A percentile compares a stretch with the other conserved stretches of the same genome.
Conservation (phyloP, 208 protist genomes). For the Trypanosoma brucei region DNA sequence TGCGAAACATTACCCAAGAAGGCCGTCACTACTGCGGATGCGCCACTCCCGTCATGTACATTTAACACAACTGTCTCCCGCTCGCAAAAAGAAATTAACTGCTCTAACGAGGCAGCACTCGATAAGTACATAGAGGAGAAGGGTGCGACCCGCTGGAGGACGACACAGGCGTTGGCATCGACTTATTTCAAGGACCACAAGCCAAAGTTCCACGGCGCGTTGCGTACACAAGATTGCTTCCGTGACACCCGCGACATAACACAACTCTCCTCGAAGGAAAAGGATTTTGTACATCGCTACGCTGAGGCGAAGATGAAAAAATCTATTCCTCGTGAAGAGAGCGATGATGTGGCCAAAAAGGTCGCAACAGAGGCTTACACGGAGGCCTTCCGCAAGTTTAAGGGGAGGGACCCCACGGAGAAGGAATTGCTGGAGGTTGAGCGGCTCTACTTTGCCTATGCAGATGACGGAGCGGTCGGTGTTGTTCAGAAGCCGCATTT, state of each 20-base stretch:
- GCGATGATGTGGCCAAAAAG: constrained; percentile 25
- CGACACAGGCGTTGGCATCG: constrained; percentile 25
- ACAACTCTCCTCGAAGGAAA: constrained; percentile 54
- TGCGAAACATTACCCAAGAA: constrained; percentile 52
- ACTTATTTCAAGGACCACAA: constrained; percentile 63
- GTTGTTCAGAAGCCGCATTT: constrained; percentile 80
- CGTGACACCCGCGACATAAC: constrained; percentile 39
- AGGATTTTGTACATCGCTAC: constrained; percentile 83
- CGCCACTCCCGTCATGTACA: constrained; percentile 45
- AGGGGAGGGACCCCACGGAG: constrained; percentile 50
- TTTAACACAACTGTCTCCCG: constrained; percentile 29
- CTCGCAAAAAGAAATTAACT: constrained; percentile 1
- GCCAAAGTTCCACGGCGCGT: constrained; percentile 29
- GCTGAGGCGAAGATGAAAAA: constrained; percentile 45
- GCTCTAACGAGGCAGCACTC: constrained; percentile 1
- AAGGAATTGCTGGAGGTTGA: constrained; percentile 75
- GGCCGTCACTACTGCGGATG: constrained; percentile 31
- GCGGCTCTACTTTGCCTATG: constrained; percentile 63
- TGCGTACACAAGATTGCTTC: constrained; percentile 39
- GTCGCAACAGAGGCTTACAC: constrained; percentile 64
- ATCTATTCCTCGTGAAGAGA: constrained; percentile 31
- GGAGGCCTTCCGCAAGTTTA: constrained; percentile 68
- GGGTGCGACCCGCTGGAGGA: constrained; percentile 23
- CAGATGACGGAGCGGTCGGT: constrained; percentile 66
- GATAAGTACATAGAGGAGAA: constrained; percentile 13